Conservation (phyloP, 208 protist genomes). For the Crithidia fasciculata region DNA sequence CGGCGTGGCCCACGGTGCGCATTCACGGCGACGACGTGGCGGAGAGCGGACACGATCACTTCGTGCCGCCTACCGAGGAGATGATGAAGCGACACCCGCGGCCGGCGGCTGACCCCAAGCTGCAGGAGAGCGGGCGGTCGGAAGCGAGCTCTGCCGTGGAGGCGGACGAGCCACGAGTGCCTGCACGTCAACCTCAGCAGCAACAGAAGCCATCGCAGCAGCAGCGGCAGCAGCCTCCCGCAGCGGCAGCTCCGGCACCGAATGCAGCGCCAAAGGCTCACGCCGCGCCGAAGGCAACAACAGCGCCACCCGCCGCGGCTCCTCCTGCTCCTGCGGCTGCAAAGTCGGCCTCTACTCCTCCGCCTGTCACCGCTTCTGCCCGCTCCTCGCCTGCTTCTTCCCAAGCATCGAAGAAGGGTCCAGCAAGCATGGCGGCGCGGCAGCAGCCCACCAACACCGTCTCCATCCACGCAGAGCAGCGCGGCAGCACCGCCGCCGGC, state of each 20-base stretch:
- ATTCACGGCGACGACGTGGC: conserved; percentile 1
- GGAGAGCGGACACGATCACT: conserved; percentile 26
- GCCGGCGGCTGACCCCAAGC: background rate
- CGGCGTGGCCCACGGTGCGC: conserved; percentile 29
- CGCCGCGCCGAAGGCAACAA: background rate
- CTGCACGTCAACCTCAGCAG: no score
- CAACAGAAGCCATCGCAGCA: no score
- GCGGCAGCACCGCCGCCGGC: background rate
- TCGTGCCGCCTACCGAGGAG: conserved; percentile 44
- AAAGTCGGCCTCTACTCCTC: background rate
- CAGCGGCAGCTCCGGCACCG: background rate
- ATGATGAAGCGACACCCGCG: conserved; percentile 23
- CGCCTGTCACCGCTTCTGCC: background rate
- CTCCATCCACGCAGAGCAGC: background rate
- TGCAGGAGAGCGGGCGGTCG: background rate
- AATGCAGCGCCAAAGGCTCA: background rate
- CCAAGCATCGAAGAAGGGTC: background rate
- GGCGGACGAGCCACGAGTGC: background rate
- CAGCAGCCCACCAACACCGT: background rate
- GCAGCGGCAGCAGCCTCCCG: no score
- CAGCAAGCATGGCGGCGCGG: no score
- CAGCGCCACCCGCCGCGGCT: background rate
- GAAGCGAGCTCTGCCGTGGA: background rate
- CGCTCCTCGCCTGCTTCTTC: background rate
- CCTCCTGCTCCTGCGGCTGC: background rate